A percentile compares a stretch with the other conserved stretches of the same genome.
Evolutionary conservation across 2,329 filamentous ascomycete species (phyloP).

Genomic region (Davidsoniella eucalypti): DNA sequence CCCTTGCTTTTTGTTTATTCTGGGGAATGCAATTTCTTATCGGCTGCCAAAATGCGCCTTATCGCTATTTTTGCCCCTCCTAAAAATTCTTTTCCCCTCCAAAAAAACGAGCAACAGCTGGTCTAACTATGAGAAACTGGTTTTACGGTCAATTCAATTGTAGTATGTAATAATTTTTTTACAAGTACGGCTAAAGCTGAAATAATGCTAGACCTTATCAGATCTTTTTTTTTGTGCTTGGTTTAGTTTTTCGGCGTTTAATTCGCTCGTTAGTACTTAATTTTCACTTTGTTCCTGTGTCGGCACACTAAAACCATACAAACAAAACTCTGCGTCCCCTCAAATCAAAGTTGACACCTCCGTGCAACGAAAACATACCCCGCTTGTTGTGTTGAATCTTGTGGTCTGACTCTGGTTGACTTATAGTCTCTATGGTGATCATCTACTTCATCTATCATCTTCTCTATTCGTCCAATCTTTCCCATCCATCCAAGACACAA

Average conservation of each 20-base stretch:
- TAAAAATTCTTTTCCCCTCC: constrained; percentile 13
- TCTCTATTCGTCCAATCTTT: neutral
- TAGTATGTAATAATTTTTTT: neutral
- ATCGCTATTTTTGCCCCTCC: constrained; percentile 13
- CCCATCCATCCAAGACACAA: neutral
- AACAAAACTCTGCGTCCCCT: neutral
- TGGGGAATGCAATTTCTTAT: constrained; percentile 1
- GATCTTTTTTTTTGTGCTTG: constrained; percentile 2
- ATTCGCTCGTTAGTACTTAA: too few species aligned
- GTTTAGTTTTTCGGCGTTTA: too few species aligned
- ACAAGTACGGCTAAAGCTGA: constrained; percentile 1
- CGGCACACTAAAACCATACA: neutral
- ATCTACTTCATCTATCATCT: neutral
- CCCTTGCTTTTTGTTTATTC: neutral
- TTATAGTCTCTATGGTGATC: neutral
- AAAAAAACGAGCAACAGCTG: neutral
- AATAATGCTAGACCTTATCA: neutral
- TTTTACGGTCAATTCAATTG: neutral
- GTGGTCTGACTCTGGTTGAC: too few species aligned
- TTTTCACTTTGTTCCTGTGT: too few species aligned
- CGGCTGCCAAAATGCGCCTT: neutral
- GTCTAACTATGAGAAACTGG: neutral
- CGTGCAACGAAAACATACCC: too few species aligned
- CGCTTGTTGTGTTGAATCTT: too few species aligned
- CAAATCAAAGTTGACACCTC: too few species aligned